phyloP scores from a whole-genome alignment of 192 early-diverging fungal species.

The Mortierella alpina region DNA sequence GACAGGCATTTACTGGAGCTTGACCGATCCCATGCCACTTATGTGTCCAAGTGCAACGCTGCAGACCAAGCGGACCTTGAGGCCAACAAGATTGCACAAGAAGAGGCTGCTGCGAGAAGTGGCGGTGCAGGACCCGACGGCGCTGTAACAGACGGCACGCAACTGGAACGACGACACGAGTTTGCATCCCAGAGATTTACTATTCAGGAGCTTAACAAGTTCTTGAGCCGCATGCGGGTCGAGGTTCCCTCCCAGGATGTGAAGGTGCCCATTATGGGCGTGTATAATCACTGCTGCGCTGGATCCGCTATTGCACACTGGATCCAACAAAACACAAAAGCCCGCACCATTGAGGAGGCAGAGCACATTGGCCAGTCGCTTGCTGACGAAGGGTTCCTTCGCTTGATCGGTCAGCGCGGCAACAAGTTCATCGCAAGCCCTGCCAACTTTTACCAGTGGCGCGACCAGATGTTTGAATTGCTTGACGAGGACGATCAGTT shows the following conservation, averaged over 20 bases:
- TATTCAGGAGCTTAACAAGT: conserved; percentile 69
- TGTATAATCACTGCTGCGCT: conserved; percentile 68
- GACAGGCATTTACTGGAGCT: conserved; percentile 58
- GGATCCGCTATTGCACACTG: conserved; percentile 79
- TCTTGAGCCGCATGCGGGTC: conserved; percentile 69
- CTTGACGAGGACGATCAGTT: conserved; percentile 46
- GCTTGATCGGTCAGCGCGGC: conserved; percentile 75
- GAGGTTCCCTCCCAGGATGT: conserved; percentile 73
- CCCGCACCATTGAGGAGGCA: conserved; percentile 69
- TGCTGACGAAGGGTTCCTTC: conserved; percentile 69
- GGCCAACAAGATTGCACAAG: conserved; percentile 48
- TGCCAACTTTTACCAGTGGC: conserved; percentile 80
- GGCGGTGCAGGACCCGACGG: background rate
- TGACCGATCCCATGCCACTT: conserved; percentile 54
- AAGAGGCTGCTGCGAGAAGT: conserved; percentile 5
- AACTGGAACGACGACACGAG: conserved; percentile 42
- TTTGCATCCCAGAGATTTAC: conserved; percentile 71
- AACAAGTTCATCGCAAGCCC: conserved; percentile 73
- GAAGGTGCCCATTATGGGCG: conserved; percentile 76
- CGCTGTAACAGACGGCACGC: background rate
- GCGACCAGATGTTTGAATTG: conserved; percentile 64
- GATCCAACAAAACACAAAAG: conserved; percentile 75
- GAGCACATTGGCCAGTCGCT: conserved; percentile 78
- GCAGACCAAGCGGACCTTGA: conserved; percentile 72
- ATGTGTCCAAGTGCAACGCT: conserved; percentile 64